These are phyloP conservation scores for Eimeria brunetti DNA, from an alignment of 169 alveolate genomes.

Conservation along the genomic window DNA sequence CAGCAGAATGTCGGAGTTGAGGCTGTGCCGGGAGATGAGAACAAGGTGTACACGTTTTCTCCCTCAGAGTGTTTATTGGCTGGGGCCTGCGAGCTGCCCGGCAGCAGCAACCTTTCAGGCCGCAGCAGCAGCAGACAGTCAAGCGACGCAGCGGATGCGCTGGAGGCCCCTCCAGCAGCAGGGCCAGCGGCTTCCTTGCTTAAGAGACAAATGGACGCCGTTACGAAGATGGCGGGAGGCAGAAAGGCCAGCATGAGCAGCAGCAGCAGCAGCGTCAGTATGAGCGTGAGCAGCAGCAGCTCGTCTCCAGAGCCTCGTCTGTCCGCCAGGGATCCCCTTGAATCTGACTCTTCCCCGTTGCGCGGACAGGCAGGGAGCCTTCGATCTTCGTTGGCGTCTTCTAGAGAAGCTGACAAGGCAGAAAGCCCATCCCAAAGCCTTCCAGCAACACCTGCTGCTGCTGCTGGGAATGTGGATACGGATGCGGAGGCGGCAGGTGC, in stretches of 20 bases:
- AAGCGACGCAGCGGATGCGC: conserved; percentile 40
- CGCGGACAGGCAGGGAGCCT: conserved; percentile 13
- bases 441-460: neutral
- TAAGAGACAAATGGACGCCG: conserved; percentile 20
- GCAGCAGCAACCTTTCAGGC: neutral
- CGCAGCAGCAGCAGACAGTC: conserved; percentile 17
- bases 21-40: neutral
- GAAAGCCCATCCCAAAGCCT: neutral
- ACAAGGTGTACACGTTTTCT: neutral
- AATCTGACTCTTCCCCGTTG: conserved; percentile 1
- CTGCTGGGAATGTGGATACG: neutral
- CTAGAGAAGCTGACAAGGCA: neutral
- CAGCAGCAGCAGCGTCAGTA: neutral
- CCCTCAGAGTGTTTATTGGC: neutral
- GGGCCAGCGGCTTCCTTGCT: neutral
- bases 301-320: neutral
- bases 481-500: neutral
- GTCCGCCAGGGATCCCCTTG: neutral
- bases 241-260: neutral
- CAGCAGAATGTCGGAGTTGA: neutral
- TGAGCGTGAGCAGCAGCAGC: conserved; percentile 34
- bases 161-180: conserved; percentile 33
- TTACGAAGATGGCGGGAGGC: neutral
- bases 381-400: neutral
- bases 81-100: neutral